Base-by-base conservation (phyloP, 179 eudicot genomes). In the Amaranthus tricolor region DNA sequence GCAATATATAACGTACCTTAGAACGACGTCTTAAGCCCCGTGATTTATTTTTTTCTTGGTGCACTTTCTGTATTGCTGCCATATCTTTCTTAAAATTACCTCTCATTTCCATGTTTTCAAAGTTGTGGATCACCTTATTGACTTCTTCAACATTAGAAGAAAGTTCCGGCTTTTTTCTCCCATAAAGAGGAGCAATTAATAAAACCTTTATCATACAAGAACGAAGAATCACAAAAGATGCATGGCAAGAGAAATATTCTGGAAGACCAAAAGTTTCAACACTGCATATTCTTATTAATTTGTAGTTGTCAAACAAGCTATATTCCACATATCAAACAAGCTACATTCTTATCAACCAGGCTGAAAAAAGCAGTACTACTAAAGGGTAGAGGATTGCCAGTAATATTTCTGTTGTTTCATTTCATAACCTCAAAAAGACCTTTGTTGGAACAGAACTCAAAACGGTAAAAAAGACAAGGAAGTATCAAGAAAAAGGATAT, bases 151-250 rank as follows among this genome's bases (percentile, higher is more conserved):
- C 80, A 72, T 74, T 60, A 76, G 86, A 75, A 58, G 88, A 74
- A 68, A 86, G 78, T 67, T 79, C 86, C 56, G 88, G 93, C 66
- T 79, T 86, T 61, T 70, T 82, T 74, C 78, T 85, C 83, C 98
- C 98, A 77, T 84, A 84, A 72, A 89, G 78, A 50, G 96, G 96
- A 63, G 87, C 90, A 87, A 95, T 87, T 78, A 95, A 91, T 79
- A 95, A 83, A 49, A 95, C 85, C 99, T 95, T 72, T 69, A 81
- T 50, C 49, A 63, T 53, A 57, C 31, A 62, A 61, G 74, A 73
- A 44, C 40, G 45, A 72, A 48, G 19, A 45, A 49, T 71, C 72
- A 80, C 9, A 43, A 79, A 43, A n/a, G 45, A 50, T 31, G 60
- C 31, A 54, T 55, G 55, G 19, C 40, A 4, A 60, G 21, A 64